Percentiles rank a stretch among this genome's conserved stretches.
phyloP scores from a whole-genome alignment of 2,329 filamentous ascomycete genomes.

The Talaromyces verruculosus region DNA sequence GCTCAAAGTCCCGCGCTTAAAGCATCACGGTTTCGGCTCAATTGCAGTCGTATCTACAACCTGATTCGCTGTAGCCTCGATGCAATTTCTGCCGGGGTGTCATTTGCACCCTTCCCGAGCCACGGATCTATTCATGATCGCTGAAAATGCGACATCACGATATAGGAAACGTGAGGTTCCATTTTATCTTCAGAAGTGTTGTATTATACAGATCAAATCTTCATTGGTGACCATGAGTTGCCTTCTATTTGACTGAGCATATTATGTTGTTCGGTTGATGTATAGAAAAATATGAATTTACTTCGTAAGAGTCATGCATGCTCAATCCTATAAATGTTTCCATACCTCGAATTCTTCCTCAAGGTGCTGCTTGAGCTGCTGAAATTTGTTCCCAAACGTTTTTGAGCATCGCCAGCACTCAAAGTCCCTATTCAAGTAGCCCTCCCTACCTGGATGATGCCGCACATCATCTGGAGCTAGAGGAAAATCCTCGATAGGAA shows the following conservation, averaged over 20 bases:
- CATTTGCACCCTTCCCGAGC: neutral
- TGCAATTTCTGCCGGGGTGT: neutral
- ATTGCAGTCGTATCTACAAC: neutral
- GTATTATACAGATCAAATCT: constrained; percentile 17
- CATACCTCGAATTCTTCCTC: constrained; percentile 72
- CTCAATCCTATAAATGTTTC: constrained; percentile 50
- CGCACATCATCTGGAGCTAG: constrained; percentile 65
- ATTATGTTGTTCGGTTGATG: neutral
- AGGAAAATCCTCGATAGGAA: constrained; percentile 77
- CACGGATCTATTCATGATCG: neutral
- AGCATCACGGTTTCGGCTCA: constrained; percentile 7
- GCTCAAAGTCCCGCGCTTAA: constrained; percentile 39
- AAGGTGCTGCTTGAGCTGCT: constrained; percentile 72
- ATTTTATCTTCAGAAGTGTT: constrained; percentile 7
- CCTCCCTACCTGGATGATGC: constrained; percentile 55
- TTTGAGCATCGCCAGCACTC: constrained; percentile 80
- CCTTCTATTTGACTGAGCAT: constrained; percentile 3
- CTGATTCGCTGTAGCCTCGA: neutral
- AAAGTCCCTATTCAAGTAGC: constrained; percentile 66
- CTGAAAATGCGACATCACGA: constrained; percentile 8
- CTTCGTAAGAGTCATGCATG: neutral
- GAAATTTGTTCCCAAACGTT: constrained; percentile 73
- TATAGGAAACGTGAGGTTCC: neutral
- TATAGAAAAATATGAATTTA: constrained; percentile 9
- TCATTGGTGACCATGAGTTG: constrained; percentile 12